Conservation (phyloP, 257 asterid genomes). For the Haberlea rhodopensis region DNA sequence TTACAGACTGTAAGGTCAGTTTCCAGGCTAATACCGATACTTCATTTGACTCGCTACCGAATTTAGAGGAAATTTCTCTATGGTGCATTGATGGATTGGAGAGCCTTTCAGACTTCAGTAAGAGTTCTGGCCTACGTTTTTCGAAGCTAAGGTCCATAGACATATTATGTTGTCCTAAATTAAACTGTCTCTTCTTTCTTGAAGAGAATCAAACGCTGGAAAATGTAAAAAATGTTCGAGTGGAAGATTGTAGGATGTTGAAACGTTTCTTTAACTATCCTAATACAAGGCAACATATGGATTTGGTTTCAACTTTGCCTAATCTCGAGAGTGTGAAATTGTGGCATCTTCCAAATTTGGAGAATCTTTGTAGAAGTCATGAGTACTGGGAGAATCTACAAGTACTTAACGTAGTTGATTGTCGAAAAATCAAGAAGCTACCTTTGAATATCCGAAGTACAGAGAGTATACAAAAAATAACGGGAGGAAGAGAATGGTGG, state of each 20-base stretch:
- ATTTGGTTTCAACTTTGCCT: slow-evolving; percentile 6
- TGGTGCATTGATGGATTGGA: neutral
- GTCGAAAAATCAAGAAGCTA: slow-evolving; percentile 6
- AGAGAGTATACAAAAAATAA: neutral
- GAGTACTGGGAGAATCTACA: slow-evolving; percentile 19
- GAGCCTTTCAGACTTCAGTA: slow-evolving; percentile 11
- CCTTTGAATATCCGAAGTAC: neutral
- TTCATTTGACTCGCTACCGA: too few species aligned
- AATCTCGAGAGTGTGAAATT: slow-evolving; percentile 9
- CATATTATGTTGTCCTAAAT: neutral
- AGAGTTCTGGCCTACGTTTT: too few species aligned
- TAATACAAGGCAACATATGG: neutral
- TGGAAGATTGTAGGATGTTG: neutral
- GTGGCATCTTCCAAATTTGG: neutral
- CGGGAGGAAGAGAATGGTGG: slow-evolving; percentile 1
- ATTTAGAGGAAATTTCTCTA: slow-evolving; percentile 21
- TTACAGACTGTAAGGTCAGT: neutral
- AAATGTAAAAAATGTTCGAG: neutral
- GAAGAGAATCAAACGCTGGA: neutral
- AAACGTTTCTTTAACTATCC: slow-evolving; percentile 5
- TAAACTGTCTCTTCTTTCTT: slow-evolving; percentile 12
- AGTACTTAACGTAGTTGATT: neutral
- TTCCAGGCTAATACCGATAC: slow-evolving; percentile 5
- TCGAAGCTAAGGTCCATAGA: slow-evolving; percentile 12
- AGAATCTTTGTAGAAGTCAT: neutral